phyloP scores from a whole-genome alignment of 129 eudicot genomes.

The Rutidosis leptorrhynchoides region DNA sequence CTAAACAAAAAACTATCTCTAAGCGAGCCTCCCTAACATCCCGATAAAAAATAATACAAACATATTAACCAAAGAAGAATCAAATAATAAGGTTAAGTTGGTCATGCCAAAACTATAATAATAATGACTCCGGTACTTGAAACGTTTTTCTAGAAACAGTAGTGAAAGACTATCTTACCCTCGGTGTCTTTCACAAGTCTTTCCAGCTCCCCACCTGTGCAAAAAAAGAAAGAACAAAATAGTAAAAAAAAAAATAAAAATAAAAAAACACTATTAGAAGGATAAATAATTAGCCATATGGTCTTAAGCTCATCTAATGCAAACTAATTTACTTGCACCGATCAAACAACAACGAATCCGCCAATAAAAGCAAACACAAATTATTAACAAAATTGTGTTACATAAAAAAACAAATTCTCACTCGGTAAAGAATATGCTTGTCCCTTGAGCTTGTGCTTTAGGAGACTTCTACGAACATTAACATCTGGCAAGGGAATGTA shows the following conservation, averaged over 20 bases:
- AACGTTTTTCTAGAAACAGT: background rate
- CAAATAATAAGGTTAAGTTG: too few relatives aligned
- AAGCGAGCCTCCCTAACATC: too few relatives aligned
- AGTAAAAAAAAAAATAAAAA: background rate
- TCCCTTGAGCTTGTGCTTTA: slow-evolving; percentile 88
- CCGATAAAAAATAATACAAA: too few relatives aligned
- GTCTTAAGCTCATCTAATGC: background rate
- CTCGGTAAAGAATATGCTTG: slow-evolving; percentile 91
- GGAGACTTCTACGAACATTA: slow-evolving; percentile 57
- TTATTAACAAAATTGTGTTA: background rate
- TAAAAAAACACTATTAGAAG: background rate
- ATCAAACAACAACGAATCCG: background rate
- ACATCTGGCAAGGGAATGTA: slow-evolving; percentile 95
- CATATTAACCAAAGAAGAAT: too few relatives aligned
- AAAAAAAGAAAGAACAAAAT: slow-evolving; percentile 13
- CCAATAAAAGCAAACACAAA: background rate
- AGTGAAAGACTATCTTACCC: slow-evolving; percentile 50
- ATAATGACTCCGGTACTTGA: background rate
- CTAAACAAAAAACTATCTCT: too few relatives aligned
- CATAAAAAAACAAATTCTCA: slow-evolving; percentile 29
- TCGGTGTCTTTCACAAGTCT: slow-evolving; percentile 78
- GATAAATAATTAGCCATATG: background rate
- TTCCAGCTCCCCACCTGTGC: slow-evolving; percentile 81
- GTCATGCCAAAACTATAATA: too few relatives aligned
- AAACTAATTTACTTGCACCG: slow-evolving; percentile 4